Conservation (phyloP, 2,329 filamentous ascomycete genomes). For the Fusarium siculi region DNA sequence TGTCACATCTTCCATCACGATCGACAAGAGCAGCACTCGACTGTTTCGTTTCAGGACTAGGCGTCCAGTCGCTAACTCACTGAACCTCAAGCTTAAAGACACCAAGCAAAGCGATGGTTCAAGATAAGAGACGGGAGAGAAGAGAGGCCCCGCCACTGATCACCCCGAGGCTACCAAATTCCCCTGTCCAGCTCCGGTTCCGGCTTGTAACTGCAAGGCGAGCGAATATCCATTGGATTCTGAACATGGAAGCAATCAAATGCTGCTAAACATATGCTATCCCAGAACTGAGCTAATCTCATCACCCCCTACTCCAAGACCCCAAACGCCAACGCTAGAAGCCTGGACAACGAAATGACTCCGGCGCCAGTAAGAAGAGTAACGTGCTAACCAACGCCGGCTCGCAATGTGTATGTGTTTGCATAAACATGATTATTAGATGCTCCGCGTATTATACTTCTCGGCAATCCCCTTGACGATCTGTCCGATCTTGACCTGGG, state of each 20-base stretch:
- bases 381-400: slow-evolving; percentile 31
- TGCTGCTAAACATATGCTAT: slow-evolving; percentile 16
- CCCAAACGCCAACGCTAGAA: slow-evolving; percentile 46
- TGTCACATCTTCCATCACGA: slow-evolving; percentile 32
- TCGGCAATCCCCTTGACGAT: slow-evolving; percentile 11
- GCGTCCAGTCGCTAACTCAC: background rate
- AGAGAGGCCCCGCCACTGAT: slow-evolving; percentile 15
- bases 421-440: slow-evolving; percentile 29
- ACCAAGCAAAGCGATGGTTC: slow-evolving; percentile 1
- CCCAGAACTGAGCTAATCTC: slow-evolving; percentile 14
- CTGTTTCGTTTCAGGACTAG: slow-evolving; percentile 35
- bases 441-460: slow-evolving; percentile 23
- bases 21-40: slow-evolving; percentile 26
- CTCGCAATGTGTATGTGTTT: slow-evolving; percentile 28
- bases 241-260: slow-evolving; percentile 9
- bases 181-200: slow-evolving; percentile 1
- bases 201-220: background rate
- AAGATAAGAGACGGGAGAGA: slow-evolving; percentile 14
- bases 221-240: slow-evolving; percentile 2
- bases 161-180: background rate
- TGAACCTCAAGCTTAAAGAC: background rate
- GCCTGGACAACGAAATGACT: slow-evolving; percentile 37
- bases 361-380: slow-evolving; percentile 34
- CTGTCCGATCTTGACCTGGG: slow-evolving; percentile 10
- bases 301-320: slow-evolving; percentile 23